A percentile compares a stretch with the other conserved stretches of the same genome.
Evolutionary conservation across 805 yeast genomes (phyloP).

Genomic region (Grigorovia jiainica): DNA sequence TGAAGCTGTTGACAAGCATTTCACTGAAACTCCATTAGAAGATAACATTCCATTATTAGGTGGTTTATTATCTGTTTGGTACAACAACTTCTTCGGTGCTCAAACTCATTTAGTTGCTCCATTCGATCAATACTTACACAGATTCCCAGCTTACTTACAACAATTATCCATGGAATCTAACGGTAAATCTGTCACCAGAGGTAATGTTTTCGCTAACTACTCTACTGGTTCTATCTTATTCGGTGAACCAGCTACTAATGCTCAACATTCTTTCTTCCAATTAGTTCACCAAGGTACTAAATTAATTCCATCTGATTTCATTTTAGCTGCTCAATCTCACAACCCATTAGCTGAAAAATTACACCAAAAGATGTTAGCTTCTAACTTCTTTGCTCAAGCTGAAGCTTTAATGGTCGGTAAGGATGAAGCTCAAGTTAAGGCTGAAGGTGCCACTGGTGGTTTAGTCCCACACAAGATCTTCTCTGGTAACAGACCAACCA

Average conservation of each 20-base stretch:
- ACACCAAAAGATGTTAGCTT: constrained; percentile 98
- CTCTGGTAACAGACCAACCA: constrained; percentile 98
- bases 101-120: constrained; percentile 98
- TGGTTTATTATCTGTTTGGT: constrained; percentile 93
- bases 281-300: constrained; percentile 98
- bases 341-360: constrained; percentile 91
- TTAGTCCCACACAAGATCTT: constrained; percentile 92
- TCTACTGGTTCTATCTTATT: constrained; percentile 92
- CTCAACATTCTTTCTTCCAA: constrained; percentile 99
- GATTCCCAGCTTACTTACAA: constrained; percentile 99
- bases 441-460: constrained; percentile 81
- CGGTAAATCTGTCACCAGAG: constrained; percentile 95
- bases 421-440: constrained; percentile 68
- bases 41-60: constrained; percentile 89
- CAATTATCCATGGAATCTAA: constrained; percentile 98
- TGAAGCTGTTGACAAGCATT: constrained; percentile 92
- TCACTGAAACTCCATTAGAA: constrained; percentile 72
- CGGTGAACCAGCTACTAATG: constrained; percentile 98
- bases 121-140: constrained; percentile 95
- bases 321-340: constrained; percentile 94
- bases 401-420: constrained; percentile 97
- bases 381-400: constrained; percentile 96
- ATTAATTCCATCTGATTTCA: constrained; percentile 93
- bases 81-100: constrained; percentile 95
- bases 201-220: constrained; percentile 82